These are phyloP conservation scores for Hamamelis virginiana DNA, from an alignment of 164 flowering plant genomes.

Conservation along the genomic window DNA sequence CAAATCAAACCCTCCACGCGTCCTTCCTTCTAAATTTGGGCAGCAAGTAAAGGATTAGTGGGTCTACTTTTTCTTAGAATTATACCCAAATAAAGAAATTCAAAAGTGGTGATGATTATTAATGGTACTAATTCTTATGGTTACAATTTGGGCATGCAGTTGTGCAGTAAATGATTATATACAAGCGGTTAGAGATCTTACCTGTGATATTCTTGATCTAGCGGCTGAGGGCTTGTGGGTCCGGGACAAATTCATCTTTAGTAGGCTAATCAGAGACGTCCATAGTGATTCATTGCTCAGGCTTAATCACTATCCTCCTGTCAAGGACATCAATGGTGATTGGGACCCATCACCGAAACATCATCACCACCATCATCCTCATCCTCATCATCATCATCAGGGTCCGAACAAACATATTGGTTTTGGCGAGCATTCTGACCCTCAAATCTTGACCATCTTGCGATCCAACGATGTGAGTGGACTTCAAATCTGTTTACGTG, in stretches of 20 bases:
- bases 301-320: constrained; percentile 77
- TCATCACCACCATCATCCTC: constrained; percentile 3
- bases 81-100: neutral
- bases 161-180: constrained; percentile 52
- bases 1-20: neutral
- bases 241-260: constrained; percentile 42
- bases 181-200: constrained; percentile 43
- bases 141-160: too few species aligned
- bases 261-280: constrained; percentile 55
- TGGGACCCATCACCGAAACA: constrained; percentile 17
- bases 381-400: too few species aligned
- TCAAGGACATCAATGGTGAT: constrained; percentile 7
- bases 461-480: constrained; percentile 69
- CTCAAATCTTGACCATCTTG: constrained; percentile 71
- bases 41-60: too few species aligned
- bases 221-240: constrained; percentile 59
- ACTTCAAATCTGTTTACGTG: constrained; percentile 49
- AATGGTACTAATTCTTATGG: too few species aligned
- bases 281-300: constrained; percentile 72
- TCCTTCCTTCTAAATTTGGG: neutral
- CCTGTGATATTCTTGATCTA: constrained; percentile 62
- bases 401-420: constrained; percentile 32
- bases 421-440: constrained; percentile 88
- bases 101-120: neutral
- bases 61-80: neutral